These are phyloP conservation scores for Backusella circina DNA, from an alignment of 192 early-diverging fungal species.

Conservation along the genomic window DNA sequence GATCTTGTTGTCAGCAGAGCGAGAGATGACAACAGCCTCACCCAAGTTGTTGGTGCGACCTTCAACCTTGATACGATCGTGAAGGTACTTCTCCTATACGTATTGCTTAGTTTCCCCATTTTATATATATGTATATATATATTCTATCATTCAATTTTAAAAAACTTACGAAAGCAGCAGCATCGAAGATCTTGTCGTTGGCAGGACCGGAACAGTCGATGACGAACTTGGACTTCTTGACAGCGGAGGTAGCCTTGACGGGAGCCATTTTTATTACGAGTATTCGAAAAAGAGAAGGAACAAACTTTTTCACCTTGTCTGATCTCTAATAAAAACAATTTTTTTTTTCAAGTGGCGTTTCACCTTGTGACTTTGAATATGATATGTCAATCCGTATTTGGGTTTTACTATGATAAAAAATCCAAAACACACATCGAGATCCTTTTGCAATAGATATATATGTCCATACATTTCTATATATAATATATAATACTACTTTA, in stretches of 20 bases:
- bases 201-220: slow-evolving; percentile 93
- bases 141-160: background rate
- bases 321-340: background rate
- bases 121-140: background rate
- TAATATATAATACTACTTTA: background rate
- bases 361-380: background rate
- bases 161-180: slow-evolving; percentile 79
- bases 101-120: background rate
- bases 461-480: background rate
- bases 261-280: slow-evolving; percentile 24
- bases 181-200: slow-evolving; percentile 95
- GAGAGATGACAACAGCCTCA: slow-evolving; percentile 80
- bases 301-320: background rate
- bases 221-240: slow-evolving; percentile 80
- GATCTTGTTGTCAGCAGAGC: slow-evolving; percentile 66
- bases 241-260: slow-evolving; percentile 35
- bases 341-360: slow-evolving; percentile 9
- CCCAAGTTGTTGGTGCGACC: slow-evolving; percentile 95
- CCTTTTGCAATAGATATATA: no score
- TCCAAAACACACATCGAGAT: no score
- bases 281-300: slow-evolving; percentile 21
- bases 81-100: slow-evolving; percentile 91
- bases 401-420: background rate
- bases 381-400: background rate
- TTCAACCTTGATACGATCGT: slow-evolving; percentile 97